These are phyloP conservation scores for Tephrocybe sp. DNA, from an alignment of 768 basidiomycete genomes.

Conservation along the genomic window DNA sequence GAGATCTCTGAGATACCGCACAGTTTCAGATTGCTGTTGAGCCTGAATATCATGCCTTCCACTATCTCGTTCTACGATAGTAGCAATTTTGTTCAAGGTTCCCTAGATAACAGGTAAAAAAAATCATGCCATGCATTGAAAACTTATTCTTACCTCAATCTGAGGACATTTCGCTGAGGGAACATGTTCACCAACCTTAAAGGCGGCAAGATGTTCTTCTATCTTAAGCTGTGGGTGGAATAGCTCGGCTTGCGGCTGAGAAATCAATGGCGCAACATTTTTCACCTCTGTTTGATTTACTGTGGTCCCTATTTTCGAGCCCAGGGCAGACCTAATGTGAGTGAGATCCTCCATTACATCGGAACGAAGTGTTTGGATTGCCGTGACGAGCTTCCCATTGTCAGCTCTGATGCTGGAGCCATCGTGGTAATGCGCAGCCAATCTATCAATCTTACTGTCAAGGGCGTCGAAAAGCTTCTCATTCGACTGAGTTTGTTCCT, in stretches of 20 bases:
- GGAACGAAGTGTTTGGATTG: constrained; percentile 6
- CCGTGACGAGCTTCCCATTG: constrained; percentile 1
- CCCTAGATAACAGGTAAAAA: neutral
- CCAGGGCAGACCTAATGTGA: constrained; percentile 1
- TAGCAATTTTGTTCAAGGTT: constrained; percentile 43
- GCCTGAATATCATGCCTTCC: constrained; percentile 46
- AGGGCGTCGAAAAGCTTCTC: constrained; percentile 9
- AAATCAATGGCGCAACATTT: constrained; percentile 6
- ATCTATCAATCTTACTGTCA: constrained; percentile 3
- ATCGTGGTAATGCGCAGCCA: neutral
- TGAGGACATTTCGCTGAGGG: neutral
- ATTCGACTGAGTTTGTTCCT: constrained; percentile 10
- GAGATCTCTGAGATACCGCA: constrained; percentile 77
- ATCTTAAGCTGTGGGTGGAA: constrained; percentile 14
- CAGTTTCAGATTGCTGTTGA: constrained; percentile 73
- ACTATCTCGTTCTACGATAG: constrained; percentile 47
- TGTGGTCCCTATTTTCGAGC: neutral
- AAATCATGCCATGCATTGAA: neutral
- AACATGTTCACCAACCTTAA: neutral
- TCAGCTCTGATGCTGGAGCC: neutral
- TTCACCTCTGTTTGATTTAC: constrained; percentile 1
- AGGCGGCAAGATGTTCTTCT: constrained; percentile 12
- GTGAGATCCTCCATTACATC: constrained; percentile 10
- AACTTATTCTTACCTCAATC: neutral
- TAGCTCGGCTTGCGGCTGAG: constrained; percentile 3